These are phyloP conservation scores for Daldinia bambusicola DNA, from an alignment of 495 filamentous ascomycete species.

Conservation along the genomic window DNA sequence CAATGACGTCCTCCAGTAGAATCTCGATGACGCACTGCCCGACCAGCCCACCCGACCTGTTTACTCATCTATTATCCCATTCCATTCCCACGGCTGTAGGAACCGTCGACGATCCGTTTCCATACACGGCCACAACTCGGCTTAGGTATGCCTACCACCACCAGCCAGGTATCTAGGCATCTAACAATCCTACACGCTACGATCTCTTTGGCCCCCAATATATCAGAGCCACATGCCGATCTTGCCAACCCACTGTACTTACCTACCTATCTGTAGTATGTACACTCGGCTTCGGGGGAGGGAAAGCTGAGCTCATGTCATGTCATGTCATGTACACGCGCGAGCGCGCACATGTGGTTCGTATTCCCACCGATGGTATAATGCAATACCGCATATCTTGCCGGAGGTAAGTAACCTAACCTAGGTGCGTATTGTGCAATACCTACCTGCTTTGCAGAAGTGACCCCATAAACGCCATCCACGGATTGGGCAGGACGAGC, in stretches of 20 bases:
- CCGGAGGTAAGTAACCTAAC: not conserved
- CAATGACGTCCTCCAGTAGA: conserved; percentile 31
- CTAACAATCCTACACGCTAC: not conserved
- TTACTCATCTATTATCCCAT: conserved; percentile 9
- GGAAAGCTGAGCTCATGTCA: too few relatives aligned
- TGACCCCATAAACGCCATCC: not conserved
- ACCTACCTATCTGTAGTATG: too few relatives aligned
- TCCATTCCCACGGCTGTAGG: conserved; percentile 9
- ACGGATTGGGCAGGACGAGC: not conserved
- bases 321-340: too few relatives aligned
- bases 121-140: not conserved
- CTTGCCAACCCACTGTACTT: conserved; percentile 1
- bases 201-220: conserved; percentile 2
- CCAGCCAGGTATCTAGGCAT: too few relatives aligned
- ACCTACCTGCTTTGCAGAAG: conserved; percentile 1
- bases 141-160: too few relatives aligned
- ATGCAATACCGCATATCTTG: conserved; percentile 12
- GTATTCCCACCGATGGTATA: conserved; percentile 16
- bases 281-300: not conserved
- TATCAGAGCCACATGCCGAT: not conserved
- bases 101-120: conserved; percentile 1
- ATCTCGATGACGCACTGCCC: conserved; percentile 18
- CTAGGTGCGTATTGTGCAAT: too few relatives aligned
- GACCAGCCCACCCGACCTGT: conserved; percentile 20
- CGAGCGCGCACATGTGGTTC: too few relatives aligned